Conservation (phyloP, 805 yeast genomes). For the Hanseniaspora thailandica region DNA sequence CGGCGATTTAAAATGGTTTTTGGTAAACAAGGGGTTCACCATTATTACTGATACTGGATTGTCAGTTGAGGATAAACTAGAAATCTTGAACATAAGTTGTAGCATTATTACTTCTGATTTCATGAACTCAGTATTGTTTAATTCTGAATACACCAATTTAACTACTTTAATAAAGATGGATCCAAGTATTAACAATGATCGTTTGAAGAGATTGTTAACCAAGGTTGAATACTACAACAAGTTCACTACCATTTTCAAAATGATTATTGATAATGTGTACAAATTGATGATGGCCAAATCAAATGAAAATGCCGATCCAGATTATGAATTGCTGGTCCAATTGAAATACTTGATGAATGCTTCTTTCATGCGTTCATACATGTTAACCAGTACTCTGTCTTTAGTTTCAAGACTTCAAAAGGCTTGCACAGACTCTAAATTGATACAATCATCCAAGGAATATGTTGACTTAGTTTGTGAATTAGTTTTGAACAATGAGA, state of each 20-base stretch:
- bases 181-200: not conserved
- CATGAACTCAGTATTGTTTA: conserved; percentile 1
- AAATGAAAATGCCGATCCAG: not conserved
- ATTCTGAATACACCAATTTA: conserved; percentile 2
- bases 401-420: conserved; percentile 1
- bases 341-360: conserved; percentile 8
- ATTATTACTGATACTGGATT: not conserved
- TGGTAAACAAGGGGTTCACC: conserved; percentile 1
- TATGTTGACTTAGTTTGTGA: not conserved
- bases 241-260: conserved; percentile 3
- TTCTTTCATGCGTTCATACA: conserved; percentile 5
- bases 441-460: not conserved
- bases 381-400: conserved; percentile 4
- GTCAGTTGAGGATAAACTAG: conserved; percentile 1
- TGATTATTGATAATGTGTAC: conserved; percentile 2
- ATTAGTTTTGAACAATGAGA: not conserved
- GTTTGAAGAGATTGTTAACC: not conserved
- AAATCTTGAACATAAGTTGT: conserved; percentile 1
- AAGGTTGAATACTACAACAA: not conserved
- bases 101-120: conserved; percentile 5
- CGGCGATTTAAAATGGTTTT: conserved; percentile 3
- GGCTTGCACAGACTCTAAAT: not conserved
- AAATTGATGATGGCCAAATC: not conserved
- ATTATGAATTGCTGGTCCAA: not conserved
- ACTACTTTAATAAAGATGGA: not conserved